Evolutionary conservation across 441 rosid species (phyloP).

Genomic region (Metrosideros polymorpha): DNA sequence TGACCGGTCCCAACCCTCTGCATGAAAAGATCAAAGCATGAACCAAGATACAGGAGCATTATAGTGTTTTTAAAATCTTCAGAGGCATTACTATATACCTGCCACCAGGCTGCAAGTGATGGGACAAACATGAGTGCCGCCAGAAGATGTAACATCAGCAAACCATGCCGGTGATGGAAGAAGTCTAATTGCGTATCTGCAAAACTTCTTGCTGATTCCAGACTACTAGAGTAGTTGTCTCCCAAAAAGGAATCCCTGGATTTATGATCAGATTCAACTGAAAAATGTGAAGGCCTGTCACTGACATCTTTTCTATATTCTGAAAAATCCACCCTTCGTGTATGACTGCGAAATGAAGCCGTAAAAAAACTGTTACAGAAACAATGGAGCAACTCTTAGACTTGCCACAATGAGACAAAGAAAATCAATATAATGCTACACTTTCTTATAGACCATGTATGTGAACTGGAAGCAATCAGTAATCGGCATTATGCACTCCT

Average conservation of each 20-base stretch:
- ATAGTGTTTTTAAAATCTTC: not conserved
- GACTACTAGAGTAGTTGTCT: conserved; percentile 32
- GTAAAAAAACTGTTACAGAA: conserved; percentile 52
- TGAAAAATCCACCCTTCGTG: conserved; percentile 37
- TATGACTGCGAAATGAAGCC: conserved; percentile 59
- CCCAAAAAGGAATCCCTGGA: conserved; percentile 18
- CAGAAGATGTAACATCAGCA: conserved; percentile 71
- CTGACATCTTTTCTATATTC: conserved; percentile 26
- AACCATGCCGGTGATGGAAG: conserved; percentile 78
- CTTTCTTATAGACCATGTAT: not conserved
- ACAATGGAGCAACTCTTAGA: conserved; percentile 19
- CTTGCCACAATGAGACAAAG: not conserved
- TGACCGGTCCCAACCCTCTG: conserved; percentile 83
- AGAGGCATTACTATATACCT: conserved; percentile 36
- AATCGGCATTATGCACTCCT: not conserved
- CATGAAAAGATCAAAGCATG: conserved; percentile 5
- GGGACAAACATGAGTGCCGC: conserved; percentile 84
- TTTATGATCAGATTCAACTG: conserved; percentile 24
- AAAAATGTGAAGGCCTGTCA: conserved; percentile 23
- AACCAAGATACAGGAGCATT: not conserved
- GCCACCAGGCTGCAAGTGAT: conserved; percentile 83
- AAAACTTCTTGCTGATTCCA: conserved; percentile 40
- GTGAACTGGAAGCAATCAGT: not conserved
- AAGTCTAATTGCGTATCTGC: conserved; percentile 75
- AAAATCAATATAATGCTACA: not conserved